phyloP scores from a whole-genome alignment of 345 rosid genomes.

The Eutrema japonicum region DNA sequence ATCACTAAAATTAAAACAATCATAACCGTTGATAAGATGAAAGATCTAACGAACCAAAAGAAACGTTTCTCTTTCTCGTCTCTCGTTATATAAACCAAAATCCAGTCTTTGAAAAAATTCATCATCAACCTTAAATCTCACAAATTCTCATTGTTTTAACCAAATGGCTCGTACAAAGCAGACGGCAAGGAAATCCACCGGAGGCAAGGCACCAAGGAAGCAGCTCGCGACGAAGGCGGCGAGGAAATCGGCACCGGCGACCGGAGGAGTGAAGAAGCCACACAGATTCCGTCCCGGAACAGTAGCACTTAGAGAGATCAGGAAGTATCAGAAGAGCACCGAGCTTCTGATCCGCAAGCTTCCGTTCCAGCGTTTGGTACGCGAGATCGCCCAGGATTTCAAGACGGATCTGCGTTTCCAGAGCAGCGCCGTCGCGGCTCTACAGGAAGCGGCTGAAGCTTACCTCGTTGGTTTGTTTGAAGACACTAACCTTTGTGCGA shows the following conservation, averaged over 20 bases:
- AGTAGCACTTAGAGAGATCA: conserved; percentile 55
- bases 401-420: conserved; percentile 64
- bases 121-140: background rate
- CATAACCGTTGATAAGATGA: background rate
- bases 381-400: conserved; percentile 69
- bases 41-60: conserved; percentile 35
- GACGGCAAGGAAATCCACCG: conserved; percentile 61
- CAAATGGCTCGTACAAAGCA: conserved; percentile 60
- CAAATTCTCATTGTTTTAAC: background rate
- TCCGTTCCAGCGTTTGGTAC: conserved; percentile 26
- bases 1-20: too few relatives aligned
- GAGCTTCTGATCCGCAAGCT: too few relatives aligned
- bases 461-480: conserved; percentile 62
- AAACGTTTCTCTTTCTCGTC: background rate
- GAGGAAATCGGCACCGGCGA: conserved; percentile 11
- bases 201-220: conserved; percentile 63
- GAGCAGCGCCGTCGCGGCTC: conserved; percentile 60
- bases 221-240: conserved; percentile 59
- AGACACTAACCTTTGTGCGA: conserved; percentile 35
- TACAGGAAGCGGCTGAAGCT: conserved; percentile 64
- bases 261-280: conserved; percentile 70
- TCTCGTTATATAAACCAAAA: conserved; percentile 20
- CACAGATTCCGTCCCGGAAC: conserved; percentile 69
- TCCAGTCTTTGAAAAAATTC: background rate
- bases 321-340: conserved; percentile 42